Percentiles rank a stretch among this genome's conserved stretches.
Evolutionary conservation across 1,284 basidiomycete species (phyloP).

Genomic region (Cutaneotrichosporon cyanovorans): DNA sequence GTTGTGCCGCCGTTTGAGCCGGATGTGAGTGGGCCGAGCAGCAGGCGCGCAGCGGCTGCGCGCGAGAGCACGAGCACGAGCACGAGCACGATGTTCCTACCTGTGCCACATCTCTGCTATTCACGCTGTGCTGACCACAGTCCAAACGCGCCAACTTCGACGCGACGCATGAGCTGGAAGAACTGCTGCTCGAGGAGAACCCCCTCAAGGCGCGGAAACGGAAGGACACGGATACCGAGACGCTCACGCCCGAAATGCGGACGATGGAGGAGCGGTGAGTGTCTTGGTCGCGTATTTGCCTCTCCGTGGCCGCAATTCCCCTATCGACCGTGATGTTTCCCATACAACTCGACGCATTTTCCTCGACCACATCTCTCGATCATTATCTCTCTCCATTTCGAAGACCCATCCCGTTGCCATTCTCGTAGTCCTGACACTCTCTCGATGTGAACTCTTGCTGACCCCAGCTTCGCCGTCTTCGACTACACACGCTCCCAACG

Average conservation of each 20-base stretch:
- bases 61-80: neutral
- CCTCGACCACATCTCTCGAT: no score
- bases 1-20: constrained; percentile 81
- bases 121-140: constrained; percentile 54
- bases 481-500: constrained; percentile 42
- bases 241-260: constrained; percentile 79
- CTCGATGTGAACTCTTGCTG: no score
- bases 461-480: constrained; percentile 44
- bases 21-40: constrained; percentile 59
- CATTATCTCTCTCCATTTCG: no score
- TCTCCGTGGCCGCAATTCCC: no score
- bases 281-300: no score
- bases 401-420: no score
- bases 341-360: no score
- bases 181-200: constrained; percentile 91
- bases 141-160: constrained; percentile 98
- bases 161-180: constrained; percentile 96
- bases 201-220: constrained; percentile 90
- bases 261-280: constrained; percentile 97
- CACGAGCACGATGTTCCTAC: no score
- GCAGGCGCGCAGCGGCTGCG: no score
- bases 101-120: no score
- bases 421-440: neutral
- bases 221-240: constrained; percentile 78
- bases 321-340: no score